A percentile compares a stretch with the other conserved stretches of the same genome.
Evolutionary conservation across 2,329 filamentous ascomycete species (phyloP).

Genomic region (Parastagonospora nodorum): DNA sequence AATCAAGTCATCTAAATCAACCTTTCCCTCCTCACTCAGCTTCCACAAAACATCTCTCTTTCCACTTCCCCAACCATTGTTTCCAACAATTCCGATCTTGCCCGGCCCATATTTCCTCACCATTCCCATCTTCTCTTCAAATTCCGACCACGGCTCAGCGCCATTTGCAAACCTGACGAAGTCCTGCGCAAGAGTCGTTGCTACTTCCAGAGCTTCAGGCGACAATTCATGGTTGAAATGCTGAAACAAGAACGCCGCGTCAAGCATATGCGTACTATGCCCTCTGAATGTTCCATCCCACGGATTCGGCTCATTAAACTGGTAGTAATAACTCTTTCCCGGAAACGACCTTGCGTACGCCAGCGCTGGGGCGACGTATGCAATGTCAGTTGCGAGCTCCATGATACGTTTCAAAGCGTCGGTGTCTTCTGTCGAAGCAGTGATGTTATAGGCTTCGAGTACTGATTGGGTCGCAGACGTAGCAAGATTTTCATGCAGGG

Average conservation of each 20-base stretch:
- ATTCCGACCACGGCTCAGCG: conserved; percentile 10
- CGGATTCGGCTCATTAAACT: conserved; percentile 30
- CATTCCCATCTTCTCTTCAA: conserved; percentile 2
- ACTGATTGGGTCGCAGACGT: conserved; percentile 15
- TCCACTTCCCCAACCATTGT: not conserved
- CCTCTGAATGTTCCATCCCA: conserved; percentile 34
- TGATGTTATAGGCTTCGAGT: conserved; percentile 48
- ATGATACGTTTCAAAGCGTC: conserved; percentile 47
- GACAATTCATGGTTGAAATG: conserved; percentile 25
- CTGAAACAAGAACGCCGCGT: conserved; percentile 35
- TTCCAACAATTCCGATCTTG: not conserved
- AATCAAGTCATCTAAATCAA: conserved; percentile 25
- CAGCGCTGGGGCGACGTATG: conserved; percentile 49
- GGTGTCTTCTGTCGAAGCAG: conserved; percentile 38
- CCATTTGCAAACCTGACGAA: conserved; percentile 31
- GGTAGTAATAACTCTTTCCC: conserved; percentile 20
- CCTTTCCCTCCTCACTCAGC: conserved; percentile 14
- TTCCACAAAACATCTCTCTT: conserved; percentile 14
- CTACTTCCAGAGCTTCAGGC: conserved; percentile 4
- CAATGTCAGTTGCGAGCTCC: conserved; percentile 51
- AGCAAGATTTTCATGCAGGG: conserved; percentile 30
- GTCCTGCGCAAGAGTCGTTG: conserved; percentile 13
- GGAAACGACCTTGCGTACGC: conserved; percentile 40
- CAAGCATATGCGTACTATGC: conserved; percentile 27
- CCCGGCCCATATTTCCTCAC: conserved; percentile 11